Percentiles rank a stretch among this genome's conserved stretches.
Evolutionary conservation across 306 rosid species (phyloP).

Genomic region (Corylus heterophylla): DNA sequence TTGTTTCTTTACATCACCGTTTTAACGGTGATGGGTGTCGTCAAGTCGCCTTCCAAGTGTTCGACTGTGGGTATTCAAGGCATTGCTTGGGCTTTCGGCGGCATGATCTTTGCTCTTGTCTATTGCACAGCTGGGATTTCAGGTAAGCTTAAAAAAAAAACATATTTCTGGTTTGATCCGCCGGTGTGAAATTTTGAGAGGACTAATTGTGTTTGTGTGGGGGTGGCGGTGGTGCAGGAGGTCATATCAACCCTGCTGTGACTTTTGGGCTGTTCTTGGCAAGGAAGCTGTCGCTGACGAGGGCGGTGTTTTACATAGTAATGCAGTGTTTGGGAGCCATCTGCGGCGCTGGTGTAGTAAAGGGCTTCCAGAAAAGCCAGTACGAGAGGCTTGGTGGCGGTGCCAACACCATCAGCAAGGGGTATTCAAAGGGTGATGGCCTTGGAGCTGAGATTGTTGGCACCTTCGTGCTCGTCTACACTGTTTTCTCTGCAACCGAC

Average conservation of each 20-base stretch:
- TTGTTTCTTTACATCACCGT: constrained; percentile 50
- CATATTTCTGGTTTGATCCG: neutral
- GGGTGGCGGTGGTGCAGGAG: constrained; percentile 23
- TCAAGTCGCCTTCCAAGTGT: constrained; percentile 34
- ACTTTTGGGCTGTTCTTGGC: constrained; percentile 41
- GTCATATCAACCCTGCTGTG: constrained; percentile 44
- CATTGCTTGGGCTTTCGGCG: constrained; percentile 62
- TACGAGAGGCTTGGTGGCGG: constrained; percentile 37
- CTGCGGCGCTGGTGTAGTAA: constrained; percentile 36
- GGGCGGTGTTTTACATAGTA: constrained; percentile 34
- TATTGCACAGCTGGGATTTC: constrained; percentile 55
- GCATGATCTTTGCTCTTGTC: constrained; percentile 58
- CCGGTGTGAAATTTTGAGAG: neutral
- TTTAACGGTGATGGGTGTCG: constrained; percentile 45
- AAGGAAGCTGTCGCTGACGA: constrained; percentile 33
- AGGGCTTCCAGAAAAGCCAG: constrained; percentile 20
- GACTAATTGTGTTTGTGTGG: neutral
- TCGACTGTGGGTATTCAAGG: constrained; percentile 51
- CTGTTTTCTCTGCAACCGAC: constrained; percentile 45
- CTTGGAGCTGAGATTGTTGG: constrained; percentile 45
- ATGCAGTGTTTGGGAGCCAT: constrained; percentile 45
- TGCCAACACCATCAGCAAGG: constrained; percentile 18
- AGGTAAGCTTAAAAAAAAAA: constrained; percentile 26
- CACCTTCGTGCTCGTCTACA: constrained; percentile 40
- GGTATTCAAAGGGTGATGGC: constrained; percentile 23